phyloP scores from a whole-genome alignment of 2,329 filamentous ascomycete genomes.

The Pseudopyricularia cyperi region DNA sequence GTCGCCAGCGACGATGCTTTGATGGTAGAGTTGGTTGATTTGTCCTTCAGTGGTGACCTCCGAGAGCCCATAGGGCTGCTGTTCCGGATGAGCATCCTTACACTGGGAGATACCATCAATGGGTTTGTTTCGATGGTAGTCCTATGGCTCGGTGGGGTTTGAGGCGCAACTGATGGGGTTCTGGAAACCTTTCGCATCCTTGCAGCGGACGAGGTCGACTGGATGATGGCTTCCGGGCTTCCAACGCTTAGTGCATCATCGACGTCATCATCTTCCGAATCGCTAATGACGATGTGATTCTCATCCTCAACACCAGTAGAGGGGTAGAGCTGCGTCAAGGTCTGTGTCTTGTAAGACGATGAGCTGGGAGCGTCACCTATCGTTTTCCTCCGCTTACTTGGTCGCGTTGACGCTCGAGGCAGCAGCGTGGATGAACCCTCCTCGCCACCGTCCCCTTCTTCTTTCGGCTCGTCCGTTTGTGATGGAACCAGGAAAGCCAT shows the following conservation, averaged over 20 bases:
- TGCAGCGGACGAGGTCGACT: slow-evolving; percentile 1
- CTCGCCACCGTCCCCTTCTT: slow-evolving; percentile 4
- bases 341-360: slow-evolving; percentile 18
- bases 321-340: slow-evolving; percentile 19
- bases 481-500: slow-evolving; percentile 12
- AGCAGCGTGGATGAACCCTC: neutral
- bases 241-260: neutral
- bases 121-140: neutral
- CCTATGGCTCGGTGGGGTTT: slow-evolving; percentile 21
- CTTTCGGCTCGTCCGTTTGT: slow-evolving; percentile 1
- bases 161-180: slow-evolving; percentile 21
- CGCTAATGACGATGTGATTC: slow-evolving; percentile 8
- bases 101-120: neutral
- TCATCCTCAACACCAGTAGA: slow-evolving; percentile 5
- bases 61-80: slow-evolving; percentile 3
- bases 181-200: slow-evolving; percentile 3
- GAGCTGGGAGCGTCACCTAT: slow-evolving; percentile 13
- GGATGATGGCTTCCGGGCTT: neutral
- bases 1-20: slow-evolving; percentile 9
- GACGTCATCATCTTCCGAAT: slow-evolving; percentile 12
- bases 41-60: slow-evolving; percentile 25
- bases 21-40: slow-evolving; percentile 16
- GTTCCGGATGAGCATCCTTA: neutral
- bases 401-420: slow-evolving; percentile 3
- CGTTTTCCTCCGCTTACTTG: slow-evolving; percentile 14